These are phyloP conservation scores for Paramyrothecium sp. DNA, from an alignment of 2,329 filamentous ascomycete species.

Conservation along the genomic window DNA sequence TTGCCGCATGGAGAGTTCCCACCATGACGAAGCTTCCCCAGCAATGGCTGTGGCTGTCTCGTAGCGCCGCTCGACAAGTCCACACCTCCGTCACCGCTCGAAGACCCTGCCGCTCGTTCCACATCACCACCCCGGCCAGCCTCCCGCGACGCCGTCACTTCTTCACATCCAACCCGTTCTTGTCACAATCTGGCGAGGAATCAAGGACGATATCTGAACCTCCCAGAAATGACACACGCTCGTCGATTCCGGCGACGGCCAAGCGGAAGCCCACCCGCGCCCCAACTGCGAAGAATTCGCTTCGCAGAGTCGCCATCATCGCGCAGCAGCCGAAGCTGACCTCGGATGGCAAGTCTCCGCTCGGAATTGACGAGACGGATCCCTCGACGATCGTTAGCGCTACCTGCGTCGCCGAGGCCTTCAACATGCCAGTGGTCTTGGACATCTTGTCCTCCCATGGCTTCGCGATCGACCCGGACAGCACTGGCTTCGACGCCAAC, in stretches of 20 bases:
- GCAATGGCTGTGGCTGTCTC: slow-evolving; percentile 28
- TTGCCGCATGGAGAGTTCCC: slow-evolving; percentile 15
- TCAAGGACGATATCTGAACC: slow-evolving; percentile 16
- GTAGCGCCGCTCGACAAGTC: slow-evolving; percentile 25
- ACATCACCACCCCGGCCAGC: slow-evolving; percentile 40
- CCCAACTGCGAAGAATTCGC: slow-evolving; percentile 63
- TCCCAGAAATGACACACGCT: slow-evolving; percentile 12
- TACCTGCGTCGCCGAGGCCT: slow-evolving; percentile 61
- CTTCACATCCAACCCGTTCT: slow-evolving; percentile 63
- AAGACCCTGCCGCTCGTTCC: slow-evolving; percentile 36
- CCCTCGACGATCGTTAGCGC: slow-evolving; percentile 51
- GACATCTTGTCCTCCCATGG: slow-evolving; percentile 57
- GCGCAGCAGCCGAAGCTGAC: slow-evolving; percentile 61
- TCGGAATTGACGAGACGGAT: slow-evolving; percentile 26
- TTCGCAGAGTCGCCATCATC: slow-evolving; percentile 82
- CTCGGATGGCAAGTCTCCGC: slow-evolving; percentile 27
- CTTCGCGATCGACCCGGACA: slow-evolving; percentile 61
- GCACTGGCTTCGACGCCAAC: slow-evolving; percentile 56
- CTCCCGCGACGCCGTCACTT: slow-evolving; percentile 59
- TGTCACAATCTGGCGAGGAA: slow-evolving; percentile 40
- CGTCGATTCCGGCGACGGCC: slow-evolving; percentile 15
- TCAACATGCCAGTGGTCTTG: slow-evolving; percentile 61
- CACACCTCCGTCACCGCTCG: slow-evolving; percentile 23
- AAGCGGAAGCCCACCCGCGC: slow-evolving; percentile 48
- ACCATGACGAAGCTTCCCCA: slow-evolving; percentile 30